Evolutionary conservation across 768 basidiomycete genomes (phyloP).

Genomic region (Lentinula detonsa): DNA sequence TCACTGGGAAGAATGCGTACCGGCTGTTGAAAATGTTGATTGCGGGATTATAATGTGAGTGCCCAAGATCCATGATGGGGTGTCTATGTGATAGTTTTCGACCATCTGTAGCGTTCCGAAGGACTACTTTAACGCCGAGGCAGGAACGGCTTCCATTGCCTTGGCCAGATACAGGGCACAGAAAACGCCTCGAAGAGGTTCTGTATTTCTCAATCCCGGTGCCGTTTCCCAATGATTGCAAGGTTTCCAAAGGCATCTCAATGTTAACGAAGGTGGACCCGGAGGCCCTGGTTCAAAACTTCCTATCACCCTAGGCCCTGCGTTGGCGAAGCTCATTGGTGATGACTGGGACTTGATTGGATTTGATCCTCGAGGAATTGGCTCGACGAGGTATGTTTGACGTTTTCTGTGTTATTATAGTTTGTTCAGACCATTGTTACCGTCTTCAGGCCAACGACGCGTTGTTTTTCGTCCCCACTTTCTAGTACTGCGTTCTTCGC

Average conservation of each 20-base stretch:
- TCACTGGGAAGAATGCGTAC: neutral
- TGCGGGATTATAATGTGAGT: slow-evolving; percentile 4
- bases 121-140: slow-evolving; percentile 15
- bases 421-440: neutral
- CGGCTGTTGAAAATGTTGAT: slow-evolving; percentile 3
- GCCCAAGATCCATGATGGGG: too few relatives aligned
- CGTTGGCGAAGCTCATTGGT: slow-evolving; percentile 16
- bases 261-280: slow-evolving; percentile 15
- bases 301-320: neutral
- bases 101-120: slow-evolving; percentile 15
- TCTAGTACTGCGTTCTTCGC: slow-evolving; percentile 12
- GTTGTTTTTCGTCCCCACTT: slow-evolving; percentile 10
- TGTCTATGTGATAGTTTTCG: neutral
- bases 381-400: slow-evolving; percentile 12
- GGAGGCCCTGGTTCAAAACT: slow-evolving; percentile 18
- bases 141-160: slow-evolving; percentile 16
- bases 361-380: slow-evolving; percentile 22
- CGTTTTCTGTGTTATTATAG: neutral
- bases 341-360: slow-evolving; percentile 22
- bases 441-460: slow-evolving; percentile 11
- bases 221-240: neutral
- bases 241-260: neutral
- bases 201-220: slow-evolving; percentile 19
- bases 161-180: slow-evolving; percentile 13
- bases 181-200: slow-evolving; percentile 15